Base-by-base conservation (phyloP, 225 moss, liverwort and hornwort species). In the Marchantia paleacea region DNA sequence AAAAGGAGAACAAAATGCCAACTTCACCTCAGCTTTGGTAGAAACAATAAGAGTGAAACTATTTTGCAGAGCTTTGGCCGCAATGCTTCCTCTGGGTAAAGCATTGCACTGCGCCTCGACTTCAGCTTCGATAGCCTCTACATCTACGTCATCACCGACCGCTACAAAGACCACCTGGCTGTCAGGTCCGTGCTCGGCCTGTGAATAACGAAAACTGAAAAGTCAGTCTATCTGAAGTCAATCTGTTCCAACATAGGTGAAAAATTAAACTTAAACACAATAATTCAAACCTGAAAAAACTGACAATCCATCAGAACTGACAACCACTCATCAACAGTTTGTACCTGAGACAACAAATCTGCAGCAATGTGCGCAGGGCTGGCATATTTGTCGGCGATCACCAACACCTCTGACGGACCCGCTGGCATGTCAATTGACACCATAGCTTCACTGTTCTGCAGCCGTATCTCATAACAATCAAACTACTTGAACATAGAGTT, bases 161-260 rank as follows among this genome's bases (percentile, higher is more conserved):
- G 91, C 95, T 50, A 95, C 91, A 65, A 99, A 92, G 54, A 99
- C 99, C 70, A 99, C 99, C 81, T 99, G 95, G 85, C 99, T 99
- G 87, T 99, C 99, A 72, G 99, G 95, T 25, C 99, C 95, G 73
- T 99, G 99, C 82, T 99, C 99, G 61, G 99, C 99, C 99, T 99
- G 87, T 78, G 75, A 29, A 30, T 47, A 28, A 73, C 57, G 39
- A 39, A 39, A 39, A 39, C 39, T 58, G 20, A 20, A 58, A 63
- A 47, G 31, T 16, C 3, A 58, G 57, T 20, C 57, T 1, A 58
- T 13, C 57, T 58, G 57, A 58, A 13, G 7, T 13, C 57, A 8
- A 58, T 58, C 2, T 39, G 39, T 39, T 39, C 39, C 39, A 5
- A 39, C 4, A 9, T 55, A 15, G 22, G 7, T 14, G 14, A 10